These are phyloP conservation scores for Ceratocystiopsis minuta DNA, from an alignment of 2,329 filamentous ascomycete genomes.

Conservation along the genomic window DNA sequence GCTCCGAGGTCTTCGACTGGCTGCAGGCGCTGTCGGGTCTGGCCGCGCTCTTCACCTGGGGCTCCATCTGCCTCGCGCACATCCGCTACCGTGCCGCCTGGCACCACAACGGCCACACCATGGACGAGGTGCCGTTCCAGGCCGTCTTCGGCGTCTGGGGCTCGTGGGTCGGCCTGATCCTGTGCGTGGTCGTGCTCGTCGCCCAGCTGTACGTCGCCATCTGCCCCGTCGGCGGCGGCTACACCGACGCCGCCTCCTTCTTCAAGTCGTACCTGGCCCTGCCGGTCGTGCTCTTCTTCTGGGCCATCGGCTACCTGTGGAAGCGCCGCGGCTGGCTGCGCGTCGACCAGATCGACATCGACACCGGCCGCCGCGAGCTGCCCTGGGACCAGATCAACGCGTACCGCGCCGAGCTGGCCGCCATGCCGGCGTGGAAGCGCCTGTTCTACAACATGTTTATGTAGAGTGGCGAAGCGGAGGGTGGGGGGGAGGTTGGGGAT, in stretches of 20 bases:
- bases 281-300: constrained; percentile 36
- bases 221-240: constrained; percentile 11
- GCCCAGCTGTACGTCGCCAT: constrained; percentile 33
- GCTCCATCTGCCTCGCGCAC: constrained; percentile 48
- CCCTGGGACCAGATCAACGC: constrained; percentile 31
- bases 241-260: constrained; percentile 25
- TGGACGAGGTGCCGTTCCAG: constrained; percentile 50
- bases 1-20: constrained; percentile 42
- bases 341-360: constrained; percentile 45
- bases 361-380: constrained; percentile 42
- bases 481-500: too few species aligned
- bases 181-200: constrained; percentile 37
- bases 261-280: constrained; percentile 36
- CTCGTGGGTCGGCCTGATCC: constrained; percentile 42
- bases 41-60: constrained; percentile 50
- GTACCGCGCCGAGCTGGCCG: constrained; percentile 5
- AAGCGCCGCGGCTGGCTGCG: constrained; percentile 42
- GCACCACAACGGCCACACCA: constrained; percentile 39
- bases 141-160: constrained; percentile 43
- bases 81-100: constrained; percentile 52
- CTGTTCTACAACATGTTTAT: constrained; percentile 2
- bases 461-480: too few species aligned
- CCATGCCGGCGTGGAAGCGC: constrained; percentile 8
- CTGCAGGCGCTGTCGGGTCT: constrained; percentile 47
- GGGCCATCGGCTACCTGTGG: constrained; percentile 40